A percentile compares a stretch with the other conserved stretches of the same genome.
Conservation (phyloP, 169 alveolate genomes). For the Eimeria mitis region DNA sequence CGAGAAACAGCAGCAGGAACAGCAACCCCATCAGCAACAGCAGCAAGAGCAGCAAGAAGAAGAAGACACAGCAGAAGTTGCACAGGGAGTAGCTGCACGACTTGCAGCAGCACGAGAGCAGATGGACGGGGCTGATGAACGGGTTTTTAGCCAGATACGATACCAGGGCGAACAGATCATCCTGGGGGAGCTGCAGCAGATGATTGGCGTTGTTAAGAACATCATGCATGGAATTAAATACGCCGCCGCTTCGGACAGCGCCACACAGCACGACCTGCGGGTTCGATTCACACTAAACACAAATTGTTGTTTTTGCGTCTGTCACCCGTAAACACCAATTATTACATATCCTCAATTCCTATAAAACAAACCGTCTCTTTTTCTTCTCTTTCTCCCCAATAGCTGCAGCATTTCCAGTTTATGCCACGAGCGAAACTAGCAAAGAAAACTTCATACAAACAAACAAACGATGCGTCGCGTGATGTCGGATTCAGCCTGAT, state of each 20-base stretch:
- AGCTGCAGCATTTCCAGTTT: no score
- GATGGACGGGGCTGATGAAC: conserved; percentile 31
- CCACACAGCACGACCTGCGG: conserved; percentile 22
- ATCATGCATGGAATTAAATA: conserved; percentile 2
- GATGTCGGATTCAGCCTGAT: neutral
- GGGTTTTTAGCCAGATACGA: neutral
- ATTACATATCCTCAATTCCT: neutral
- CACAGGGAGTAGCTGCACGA: neutral
- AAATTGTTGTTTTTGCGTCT: neutral
- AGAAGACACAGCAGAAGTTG: neutral
- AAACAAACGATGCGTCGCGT: no score
- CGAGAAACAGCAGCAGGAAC: neutral
- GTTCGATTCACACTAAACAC: neutral
- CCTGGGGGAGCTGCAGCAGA: conserved; percentile 8
- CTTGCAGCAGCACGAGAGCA: neutral
- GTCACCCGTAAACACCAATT: neutral
- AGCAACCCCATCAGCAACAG: conserved; percentile 2
- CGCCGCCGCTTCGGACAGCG: neutral
- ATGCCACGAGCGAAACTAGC: no score
- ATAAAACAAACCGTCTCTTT: neutral
- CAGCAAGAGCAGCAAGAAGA: neutral
- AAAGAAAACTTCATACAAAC: no score
- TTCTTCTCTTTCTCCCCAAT: neutral
- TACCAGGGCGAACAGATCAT: neutral
- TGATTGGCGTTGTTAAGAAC: neutral